These are phyloP conservation scores for Daldinia sp. DNA, from an alignment of 2,329 filamentous ascomycete species.

Conservation along the genomic window DNA sequence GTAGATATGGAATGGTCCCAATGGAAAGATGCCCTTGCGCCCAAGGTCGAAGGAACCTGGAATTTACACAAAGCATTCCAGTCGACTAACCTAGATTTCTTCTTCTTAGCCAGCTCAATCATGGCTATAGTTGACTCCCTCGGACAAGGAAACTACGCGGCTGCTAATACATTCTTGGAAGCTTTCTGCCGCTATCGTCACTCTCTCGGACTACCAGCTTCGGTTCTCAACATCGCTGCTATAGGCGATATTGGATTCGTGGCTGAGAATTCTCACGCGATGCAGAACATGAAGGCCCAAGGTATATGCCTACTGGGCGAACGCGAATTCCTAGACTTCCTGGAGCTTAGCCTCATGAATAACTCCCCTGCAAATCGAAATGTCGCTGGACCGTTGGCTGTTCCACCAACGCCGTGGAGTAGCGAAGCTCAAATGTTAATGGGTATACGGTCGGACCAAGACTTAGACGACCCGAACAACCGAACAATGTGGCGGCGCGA, in stretches of 20 bases:
- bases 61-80: slow-evolving; percentile 1
- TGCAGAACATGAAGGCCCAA: slow-evolving; percentile 43
- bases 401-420: slow-evolving; percentile 26
- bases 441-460: slow-evolving; percentile 44
- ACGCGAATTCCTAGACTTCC: slow-evolving; percentile 45
- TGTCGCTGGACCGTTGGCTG: slow-evolving; percentile 6
- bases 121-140: not conserved
- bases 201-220: slow-evolving; percentile 1
- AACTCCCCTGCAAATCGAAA: not conserved
- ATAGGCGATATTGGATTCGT: slow-evolving; percentile 50
- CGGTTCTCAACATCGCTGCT: not conserved
- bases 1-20: slow-evolving; percentile 3
- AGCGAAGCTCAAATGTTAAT: slow-evolving; percentile 43
- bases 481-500: slow-evolving; percentile 49
- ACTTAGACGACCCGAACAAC: slow-evolving; percentile 45
- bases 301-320: slow-evolving; percentile 44
- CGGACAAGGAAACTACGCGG: slow-evolving; percentile 10
- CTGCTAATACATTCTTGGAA: slow-evolving; percentile 1
- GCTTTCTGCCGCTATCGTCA: slow-evolving; percentile 1
- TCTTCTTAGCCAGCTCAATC: slow-evolving; percentile 4
- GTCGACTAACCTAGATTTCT: slow-evolving; percentile 13
- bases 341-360: slow-evolving; percentile 40
- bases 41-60: slow-evolving; percentile 7
- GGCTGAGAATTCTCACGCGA: slow-evolving; percentile 44
- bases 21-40: slow-evolving; percentile 1